Percentiles rank a stretch among this genome's conserved stretches.
phyloP scores from a whole-genome alignment of 495 filamentous ascomycete species.

The Beverwykella pulmonaria region DNA sequence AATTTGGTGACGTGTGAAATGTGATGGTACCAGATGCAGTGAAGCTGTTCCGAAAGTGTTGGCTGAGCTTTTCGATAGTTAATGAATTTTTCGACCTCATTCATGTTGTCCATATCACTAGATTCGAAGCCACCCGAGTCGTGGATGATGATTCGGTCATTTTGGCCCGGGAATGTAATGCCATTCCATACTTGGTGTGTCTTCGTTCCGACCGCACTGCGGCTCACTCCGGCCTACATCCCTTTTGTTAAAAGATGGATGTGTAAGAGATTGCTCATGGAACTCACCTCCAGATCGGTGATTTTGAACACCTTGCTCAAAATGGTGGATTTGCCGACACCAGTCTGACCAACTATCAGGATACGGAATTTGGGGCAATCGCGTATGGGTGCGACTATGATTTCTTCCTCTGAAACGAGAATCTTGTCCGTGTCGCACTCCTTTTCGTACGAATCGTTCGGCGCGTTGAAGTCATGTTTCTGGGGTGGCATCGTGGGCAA shows the following conservation, averaged over 20 bases:
- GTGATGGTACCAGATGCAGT: neutral
- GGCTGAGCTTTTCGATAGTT: neutral
- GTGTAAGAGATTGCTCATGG: neutral
- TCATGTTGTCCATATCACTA: neutral
- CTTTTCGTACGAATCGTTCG: neutral
- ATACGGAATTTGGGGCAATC: neutral
- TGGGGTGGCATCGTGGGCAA: neutral
- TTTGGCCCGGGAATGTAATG: neutral
- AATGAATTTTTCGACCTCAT: neutral
- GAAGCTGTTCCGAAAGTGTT: neutral
- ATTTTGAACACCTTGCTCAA: neutral
- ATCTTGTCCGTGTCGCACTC: neutral
- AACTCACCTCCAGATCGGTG: neutral
- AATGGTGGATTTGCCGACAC: neutral
- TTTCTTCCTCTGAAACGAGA: neutral
- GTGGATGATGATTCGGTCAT: neutral
- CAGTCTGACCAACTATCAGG: neutral
- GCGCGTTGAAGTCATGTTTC: neutral
- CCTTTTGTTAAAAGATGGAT: neutral
- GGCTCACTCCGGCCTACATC: neutral
- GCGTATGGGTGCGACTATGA: neutral
- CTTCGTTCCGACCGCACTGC: neutral
- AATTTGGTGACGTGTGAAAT: no score
- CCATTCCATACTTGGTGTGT: neutral
- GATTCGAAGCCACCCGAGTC: neutral